Conservation (phyloP, 441 rosid species). For the Isatis lusitanica region DNA sequence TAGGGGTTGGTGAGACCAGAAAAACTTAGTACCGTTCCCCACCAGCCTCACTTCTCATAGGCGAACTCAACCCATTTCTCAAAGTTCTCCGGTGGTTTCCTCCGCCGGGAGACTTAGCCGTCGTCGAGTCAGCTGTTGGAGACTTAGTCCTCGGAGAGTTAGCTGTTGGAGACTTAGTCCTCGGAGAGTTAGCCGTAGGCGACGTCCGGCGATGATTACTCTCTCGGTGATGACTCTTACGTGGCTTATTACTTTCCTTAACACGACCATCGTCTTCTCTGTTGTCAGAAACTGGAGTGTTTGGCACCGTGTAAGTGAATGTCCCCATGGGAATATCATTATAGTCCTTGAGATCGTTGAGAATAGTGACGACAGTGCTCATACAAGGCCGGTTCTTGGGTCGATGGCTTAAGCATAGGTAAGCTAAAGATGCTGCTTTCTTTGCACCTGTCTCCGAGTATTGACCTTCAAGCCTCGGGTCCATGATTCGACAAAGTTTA, state of each 20-base stretch:
- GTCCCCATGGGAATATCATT: conserved; percentile 47
- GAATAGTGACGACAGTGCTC: conserved; percentile 46
- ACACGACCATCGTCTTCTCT: conserved; percentile 39
- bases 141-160: conserved; percentile 18
- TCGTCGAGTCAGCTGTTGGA: conserved; percentile 19
- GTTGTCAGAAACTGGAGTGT: conserved; percentile 24
- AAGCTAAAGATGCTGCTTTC: conserved; percentile 67
- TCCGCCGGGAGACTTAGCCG: conserved; percentile 21
- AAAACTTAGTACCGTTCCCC: conserved; percentile 36
- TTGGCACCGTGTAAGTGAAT: conserved; percentile 57
- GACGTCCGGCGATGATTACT: conserved; percentile 29
- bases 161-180: conserved; percentile 1
- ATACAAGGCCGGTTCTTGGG: conserved; percentile 62
- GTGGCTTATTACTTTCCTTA: conserved; percentile 40
- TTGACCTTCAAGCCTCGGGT: conserved; percentile 71
- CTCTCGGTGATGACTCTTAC: conserved; percentile 43
- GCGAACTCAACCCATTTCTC: conserved; percentile 46
- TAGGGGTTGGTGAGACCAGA: conserved; percentile 10
- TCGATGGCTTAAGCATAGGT: conserved; percentile 65
- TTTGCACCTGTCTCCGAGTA: conserved; percentile 61
- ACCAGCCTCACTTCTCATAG: conserved; percentile 44
- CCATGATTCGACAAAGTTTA: conserved; percentile 56
- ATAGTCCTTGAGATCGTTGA: conserved; percentile 52
- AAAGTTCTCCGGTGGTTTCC: conserved; percentile 34
- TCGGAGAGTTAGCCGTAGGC: conserved; percentile 3